Evolutionary conservation across 352 stramenopile species (phyloP), one percentile per base, ranked within the genome.

Genomic region (Sclerospora graminicola): DNA sequence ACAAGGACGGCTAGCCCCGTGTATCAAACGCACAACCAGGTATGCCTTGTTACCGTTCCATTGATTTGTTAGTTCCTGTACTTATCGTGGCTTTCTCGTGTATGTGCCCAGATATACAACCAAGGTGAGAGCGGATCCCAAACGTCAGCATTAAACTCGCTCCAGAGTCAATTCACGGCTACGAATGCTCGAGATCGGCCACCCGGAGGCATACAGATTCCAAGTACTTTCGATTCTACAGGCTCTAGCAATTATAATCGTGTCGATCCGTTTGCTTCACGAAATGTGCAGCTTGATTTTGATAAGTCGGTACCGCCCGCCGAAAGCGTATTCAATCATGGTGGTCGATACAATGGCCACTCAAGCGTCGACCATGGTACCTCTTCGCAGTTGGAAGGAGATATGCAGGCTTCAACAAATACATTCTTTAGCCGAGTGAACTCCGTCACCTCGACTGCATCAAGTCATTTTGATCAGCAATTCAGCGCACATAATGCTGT

Each of bases 21-120:
- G 16, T 47, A 61, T 35, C 58, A 71, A 23, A 43, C 57, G 15
- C 63, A 68, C 13, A 46, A 56, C 13, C 60, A 82, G 60, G 63
- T 73, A 73, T 15, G 30, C n/a, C 27, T 5, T 2, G 16, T 37
- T 44, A 20, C 34, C 14, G 4, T 24, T 30, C 13, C 8, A 31
- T 13, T 32, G 6, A 10, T 30, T 33, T 9, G 35, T 34, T 15
- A 32, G 14, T 35, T 7, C 18, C 16, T 40, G 29, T 30, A 1
- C 15, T 23, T 44, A 38, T 33, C 55, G 27, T n/a, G 8, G 20
- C 44, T 35, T 13, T 9, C 13, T 8, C 56, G 21, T 43, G 19
- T 45, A 31, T 48, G 15, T 15, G 6, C 21, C 21, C 37, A 67
- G 54, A 48, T 1, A 20, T 63, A 63, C 31, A 52, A 41, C 20